phyloP scores from a whole-genome alignment of 2,329 filamentous ascomycete genomes.

The Hymenoscyphus fraxineus region DNA sequence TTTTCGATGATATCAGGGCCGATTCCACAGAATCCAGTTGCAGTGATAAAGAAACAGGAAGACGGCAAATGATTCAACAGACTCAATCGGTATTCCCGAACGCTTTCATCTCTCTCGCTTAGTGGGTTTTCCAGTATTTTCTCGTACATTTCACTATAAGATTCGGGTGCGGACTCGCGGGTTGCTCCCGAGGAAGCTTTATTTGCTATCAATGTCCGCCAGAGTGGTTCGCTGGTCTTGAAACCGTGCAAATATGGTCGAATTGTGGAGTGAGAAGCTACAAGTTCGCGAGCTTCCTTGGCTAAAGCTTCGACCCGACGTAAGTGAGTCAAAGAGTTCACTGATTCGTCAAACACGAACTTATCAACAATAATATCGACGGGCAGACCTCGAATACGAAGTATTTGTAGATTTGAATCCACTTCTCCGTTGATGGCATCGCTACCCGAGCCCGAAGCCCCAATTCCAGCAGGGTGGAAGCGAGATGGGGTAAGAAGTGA shows the following conservation, averaged over 20 bases:
- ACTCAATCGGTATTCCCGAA: background rate
- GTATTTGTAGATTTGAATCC: background rate
- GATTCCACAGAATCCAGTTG: background rate
- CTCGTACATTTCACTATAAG: background rate
- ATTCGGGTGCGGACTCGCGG: background rate
- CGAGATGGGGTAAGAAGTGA: background rate
- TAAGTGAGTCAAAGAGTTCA: background rate
- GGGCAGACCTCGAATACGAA: background rate
- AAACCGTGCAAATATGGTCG: background rate
- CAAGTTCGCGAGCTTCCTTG: background rate
- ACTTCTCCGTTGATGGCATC: background rate
- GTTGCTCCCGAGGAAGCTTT: background rate
- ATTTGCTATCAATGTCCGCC: background rate
- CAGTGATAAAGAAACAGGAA: background rate
- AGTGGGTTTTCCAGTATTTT: background rate
- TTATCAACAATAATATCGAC: background rate
- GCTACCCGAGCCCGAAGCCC: background rate
- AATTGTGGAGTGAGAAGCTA: background rate
- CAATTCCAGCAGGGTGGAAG: slow-evolving; percentile 2
- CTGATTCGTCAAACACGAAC: background rate
- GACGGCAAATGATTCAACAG: background rate
- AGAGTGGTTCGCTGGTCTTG: slow-evolving; percentile 4
- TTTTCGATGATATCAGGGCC: background rate
- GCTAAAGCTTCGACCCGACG: background rate
- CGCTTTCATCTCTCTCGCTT: background rate